Evolutionary conservation across 2,329 filamentous ascomycete genomes (phyloP).

Genomic region (Thyridium curvatum): DNA sequence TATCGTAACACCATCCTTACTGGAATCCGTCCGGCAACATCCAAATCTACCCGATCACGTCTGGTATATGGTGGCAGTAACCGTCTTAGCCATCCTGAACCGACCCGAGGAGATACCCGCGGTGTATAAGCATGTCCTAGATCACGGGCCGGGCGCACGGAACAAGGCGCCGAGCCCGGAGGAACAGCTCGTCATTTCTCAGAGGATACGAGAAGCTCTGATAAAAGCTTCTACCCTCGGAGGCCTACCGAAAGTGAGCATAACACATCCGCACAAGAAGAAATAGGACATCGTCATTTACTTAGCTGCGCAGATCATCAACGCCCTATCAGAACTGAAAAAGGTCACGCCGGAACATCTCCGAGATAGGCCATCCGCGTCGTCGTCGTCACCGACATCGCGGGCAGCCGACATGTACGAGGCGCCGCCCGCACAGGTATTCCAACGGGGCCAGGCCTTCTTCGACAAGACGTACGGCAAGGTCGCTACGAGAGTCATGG

Average conservation of each 20-base stretch:
- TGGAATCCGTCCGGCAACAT: conserved; percentile 31
- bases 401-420: conserved; percentile 30
- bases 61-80: conserved; percentile 43
- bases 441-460: conserved; percentile 37
- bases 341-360: conserved; percentile 32
- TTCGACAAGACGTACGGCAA: conserved; percentile 45
- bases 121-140: conserved; percentile 35
- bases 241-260: conserved; percentile 41
- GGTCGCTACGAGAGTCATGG: conserved; percentile 38
- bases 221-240: conserved; percentile 40
- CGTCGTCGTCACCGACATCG: conserved; percentile 28
- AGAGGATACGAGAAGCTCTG: conserved; percentile 41
- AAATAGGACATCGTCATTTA: too few relatives aligned
- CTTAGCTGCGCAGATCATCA: conserved; percentile 30
- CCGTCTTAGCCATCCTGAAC: conserved; percentile 39
- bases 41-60: conserved; percentile 34
- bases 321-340: conserved; percentile 38
- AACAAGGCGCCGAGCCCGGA: conserved; percentile 18
- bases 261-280: too few relatives aligned
- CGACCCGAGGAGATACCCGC: conserved; percentile 39
- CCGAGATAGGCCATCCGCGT: conserved; percentile 26
- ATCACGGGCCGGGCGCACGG: conserved; percentile 14
- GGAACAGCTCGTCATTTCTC: conserved; percentile 34
- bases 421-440: conserved; percentile 23
- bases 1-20: conserved; percentile 32